Evolutionary conservation across 1,284 basidiomycete genomes (phyloP), one percentile per base, ranked within the genome.

Genomic region (Dichomitus squalens): DNA sequence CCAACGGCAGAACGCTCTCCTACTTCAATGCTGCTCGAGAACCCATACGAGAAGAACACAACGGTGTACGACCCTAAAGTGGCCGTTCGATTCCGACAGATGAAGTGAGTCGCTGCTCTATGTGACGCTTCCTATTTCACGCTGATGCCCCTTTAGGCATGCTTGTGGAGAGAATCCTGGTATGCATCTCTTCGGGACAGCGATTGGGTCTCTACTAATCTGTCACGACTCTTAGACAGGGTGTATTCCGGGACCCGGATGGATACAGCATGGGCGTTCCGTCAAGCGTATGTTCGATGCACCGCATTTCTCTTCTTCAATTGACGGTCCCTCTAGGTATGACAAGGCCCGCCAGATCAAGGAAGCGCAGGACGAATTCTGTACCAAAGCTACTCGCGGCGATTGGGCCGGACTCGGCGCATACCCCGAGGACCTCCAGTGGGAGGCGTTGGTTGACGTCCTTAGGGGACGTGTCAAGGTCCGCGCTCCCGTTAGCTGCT

Each of bases 401-500:
- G 68, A 85, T 54, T 93, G 90, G 86, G 71, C 79, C 1, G 70
- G 73, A 11, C 75, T 88, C 9, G 82, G 79, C 23, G 60, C 64
- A 7, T 94, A 92, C 72, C 94, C 95, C 0, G 86, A 92, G 51
- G 83, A 87, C 34, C 77, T 95, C 31, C 84, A 93, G 68, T 92
- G 89, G 83, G 95, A 96, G 66, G 88, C 88, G 4, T 76, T 96
- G 12, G 90, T 95, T 2, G 95, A 96, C 65, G 90, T 95, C 9
- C 79, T 97, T n/a, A 78, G 95, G 44, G 92, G 87, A 9, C 79
- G 82, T 23, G 89, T 92, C 62, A 91, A 90, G 78, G 87, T 87
- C 29, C 9, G 53, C 43, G 41, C 25, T 23, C 14, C 39, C 9
- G 2, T 14, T 4, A 23, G 9, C 20, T 40, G 3, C 21, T 40